phyloP scores from a whole-genome alignment of 2,329 filamentous ascomycete genomes.

The Camillea tinctor region DNA sequence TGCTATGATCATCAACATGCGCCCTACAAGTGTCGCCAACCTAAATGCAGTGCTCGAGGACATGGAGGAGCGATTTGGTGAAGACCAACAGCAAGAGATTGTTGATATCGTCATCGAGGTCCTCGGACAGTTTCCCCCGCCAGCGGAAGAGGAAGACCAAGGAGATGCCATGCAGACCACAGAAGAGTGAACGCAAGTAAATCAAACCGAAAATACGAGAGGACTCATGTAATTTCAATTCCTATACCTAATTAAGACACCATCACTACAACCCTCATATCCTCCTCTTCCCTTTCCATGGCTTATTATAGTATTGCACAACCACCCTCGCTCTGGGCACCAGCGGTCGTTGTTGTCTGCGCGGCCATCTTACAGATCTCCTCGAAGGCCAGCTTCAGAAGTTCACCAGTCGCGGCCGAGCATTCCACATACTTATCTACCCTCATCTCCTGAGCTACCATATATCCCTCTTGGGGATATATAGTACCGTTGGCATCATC shows the following conservation, averaged over 20 bases:
- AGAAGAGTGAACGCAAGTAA: slow-evolving; percentile 14
- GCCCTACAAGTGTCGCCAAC: slow-evolving; percentile 55
- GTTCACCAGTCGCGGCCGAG: slow-evolving; percentile 59
- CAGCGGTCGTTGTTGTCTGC: slow-evolving; percentile 43
- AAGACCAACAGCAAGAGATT: slow-evolving; percentile 59
- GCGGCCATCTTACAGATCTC: slow-evolving; percentile 59
- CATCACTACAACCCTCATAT: slow-evolving; percentile 1
- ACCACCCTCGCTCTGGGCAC: slow-evolving; percentile 55
- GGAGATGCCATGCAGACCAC: slow-evolving; percentile 39
- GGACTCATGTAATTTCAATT: neutral
- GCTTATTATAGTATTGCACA: slow-evolving; percentile 36
- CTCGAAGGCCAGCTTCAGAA: slow-evolving; percentile 57
- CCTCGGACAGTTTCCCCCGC: slow-evolving; percentile 51
- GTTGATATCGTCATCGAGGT: slow-evolving; percentile 56
- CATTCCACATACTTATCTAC: slow-evolving; percentile 65
- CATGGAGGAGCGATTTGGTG: slow-evolving; percentile 58
- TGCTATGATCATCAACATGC: slow-evolving; percentile 66
- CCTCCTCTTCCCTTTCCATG: neutral
- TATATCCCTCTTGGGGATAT: slow-evolving; percentile 60
- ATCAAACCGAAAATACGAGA: neutral
- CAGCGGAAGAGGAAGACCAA: slow-evolving; percentile 34
- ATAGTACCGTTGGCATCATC: slow-evolving; percentile 59
- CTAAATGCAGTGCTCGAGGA: slow-evolving; percentile 67
- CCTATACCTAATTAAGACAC: neutral
- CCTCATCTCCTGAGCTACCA: slow-evolving; percentile 55